phyloP scores from a whole-genome alignment of 495 filamentous ascomycete genomes.

The Lentithecium fluviatile region DNA sequence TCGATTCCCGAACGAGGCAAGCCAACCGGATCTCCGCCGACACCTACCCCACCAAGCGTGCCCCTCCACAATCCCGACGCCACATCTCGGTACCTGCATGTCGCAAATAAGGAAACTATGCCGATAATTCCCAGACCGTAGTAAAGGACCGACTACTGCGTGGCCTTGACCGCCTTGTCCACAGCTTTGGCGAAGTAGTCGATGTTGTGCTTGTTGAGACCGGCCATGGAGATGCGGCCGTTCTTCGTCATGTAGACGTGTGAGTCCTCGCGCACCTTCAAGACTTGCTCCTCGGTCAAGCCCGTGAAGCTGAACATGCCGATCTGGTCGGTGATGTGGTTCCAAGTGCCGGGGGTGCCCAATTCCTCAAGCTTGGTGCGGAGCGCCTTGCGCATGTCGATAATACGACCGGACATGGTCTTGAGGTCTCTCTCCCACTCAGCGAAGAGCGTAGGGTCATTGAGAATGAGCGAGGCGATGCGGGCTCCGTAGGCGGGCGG shows the following conservation, averaged over 20 bases:
- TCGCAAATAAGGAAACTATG: neutral
- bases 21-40: too few species aligned
- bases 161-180: conserved; percentile 77
- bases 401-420: conserved; percentile 94
- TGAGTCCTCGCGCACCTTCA: conserved; percentile 70
- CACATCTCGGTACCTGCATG: neutral
- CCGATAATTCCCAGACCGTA: neutral
- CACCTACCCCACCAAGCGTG: neutral
- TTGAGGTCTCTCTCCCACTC: conserved; percentile 91
- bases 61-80: neutral
- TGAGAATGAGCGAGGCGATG: conserved; percentile 79
- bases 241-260: conserved; percentile 99
- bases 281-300: conserved; percentile 80
- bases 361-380: conserved; percentile 73
- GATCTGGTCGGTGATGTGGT: conserved; percentile 97
- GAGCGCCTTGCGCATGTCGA: conserved; percentile 77
- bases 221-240: conserved; percentile 92
- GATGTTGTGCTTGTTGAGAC: conserved; percentile 84
- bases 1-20: neutral
- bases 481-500: conserved; percentile 90
- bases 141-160: conserved; percentile 28
- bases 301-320: conserved; percentile 99
- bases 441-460: conserved; percentile 76
- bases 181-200: conserved; percentile 90
- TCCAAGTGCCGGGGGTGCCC: conserved; percentile 86